These are phyloP conservation scores for Boletellus ananas DNA, from an alignment of 768 basidiomycete genomes.

Conservation along the genomic window DNA sequence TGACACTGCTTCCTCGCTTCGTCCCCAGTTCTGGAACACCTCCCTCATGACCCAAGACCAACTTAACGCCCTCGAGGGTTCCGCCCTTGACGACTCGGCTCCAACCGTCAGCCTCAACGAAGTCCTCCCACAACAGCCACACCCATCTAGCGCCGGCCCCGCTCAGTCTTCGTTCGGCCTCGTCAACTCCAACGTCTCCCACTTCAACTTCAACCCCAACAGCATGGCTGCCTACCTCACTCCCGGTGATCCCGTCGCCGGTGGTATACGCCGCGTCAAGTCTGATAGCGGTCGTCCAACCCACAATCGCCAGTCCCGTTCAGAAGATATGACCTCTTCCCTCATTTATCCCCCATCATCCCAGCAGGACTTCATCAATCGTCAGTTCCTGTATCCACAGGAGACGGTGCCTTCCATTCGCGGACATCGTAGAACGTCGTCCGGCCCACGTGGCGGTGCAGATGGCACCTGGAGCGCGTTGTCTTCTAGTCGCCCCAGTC, in stretches of 20 bases:
- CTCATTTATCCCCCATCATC: slow-evolving; percentile 32
- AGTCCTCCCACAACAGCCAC: slow-evolving; percentile 27
- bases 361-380: slow-evolving; percentile 42
- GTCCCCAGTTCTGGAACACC: slow-evolving; percentile 52
- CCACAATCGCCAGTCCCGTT: slow-evolving; percentile 52
- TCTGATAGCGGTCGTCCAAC: slow-evolving; percentile 43
- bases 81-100: slow-evolving; percentile 37
- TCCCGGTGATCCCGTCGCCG: slow-evolving; percentile 24
- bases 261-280: slow-evolving; percentile 45
- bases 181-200: slow-evolving; percentile 21
- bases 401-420: slow-evolving; percentile 36
- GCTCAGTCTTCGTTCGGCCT: slow-evolving; percentile 29
- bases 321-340: slow-evolving; percentile 52
- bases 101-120: slow-evolving; percentile 30
- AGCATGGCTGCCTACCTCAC: slow-evolving; percentile 41
- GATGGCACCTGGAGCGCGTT: slow-evolving; percentile 32
- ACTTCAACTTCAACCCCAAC: slow-evolving; percentile 37
- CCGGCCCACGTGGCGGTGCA: slow-evolving; percentile 35
- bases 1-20: slow-evolving; percentile 47
- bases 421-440: slow-evolving; percentile 42
- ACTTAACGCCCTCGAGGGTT: slow-evolving; percentile 31
- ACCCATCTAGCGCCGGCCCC: slow-evolving; percentile 20
- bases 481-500: slow-evolving; percentile 46
- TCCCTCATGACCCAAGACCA: slow-evolving; percentile 37
- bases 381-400: slow-evolving; percentile 42